Base-by-base conservation (phyloP, 768 basidiomycete genomes). In the Kwoniella sp. region DNA sequence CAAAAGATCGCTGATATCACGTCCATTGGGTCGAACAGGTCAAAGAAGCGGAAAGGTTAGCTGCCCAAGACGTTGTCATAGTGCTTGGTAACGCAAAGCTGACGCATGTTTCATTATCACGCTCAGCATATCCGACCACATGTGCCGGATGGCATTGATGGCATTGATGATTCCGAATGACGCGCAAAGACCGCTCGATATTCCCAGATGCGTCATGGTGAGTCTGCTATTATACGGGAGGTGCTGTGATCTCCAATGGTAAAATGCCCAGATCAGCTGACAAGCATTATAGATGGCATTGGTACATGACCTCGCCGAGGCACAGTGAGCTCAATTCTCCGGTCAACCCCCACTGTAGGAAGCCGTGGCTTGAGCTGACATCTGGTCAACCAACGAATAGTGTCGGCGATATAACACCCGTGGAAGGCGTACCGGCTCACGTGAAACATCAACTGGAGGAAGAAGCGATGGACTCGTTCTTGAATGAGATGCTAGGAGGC, bases 251-350 rank as follows among this genome's bases (percentile, higher is more conserved):
- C n/a, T n/a, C n/a, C n/a, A n/a, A n/a, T n/a, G n/a, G n/a, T n/a
- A n/a, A n/a, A n/a, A n/a, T n/a, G n/a, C 29, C 5, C 13, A 56
- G 17, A 58, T 38, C 23, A n/a, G 55, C 7, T 29, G 29, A 28
- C 22, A 89, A 84, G 91, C 90, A 65, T 88, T 91, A 15, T 89
- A 93, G 90, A 89, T 97, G 86, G 87, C 87, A 22, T 70, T 95
- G 37, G 91, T 96, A 15, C 95, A 99, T 75, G 95, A 99, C 81
- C 86, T 99, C 15, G 94, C 94, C 5, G 95, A 99, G 80, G 95
- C 95, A 0, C 93, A 84, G 91, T 89, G 55, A 70, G 67, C 58
- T 41, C 9, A 26, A 2, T 55, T 55, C 11, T 38, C 48, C 34
- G 15, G 51, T 23, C 45, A 28, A 11, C 31, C 51, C 41, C 25